Base-by-base conservation (phyloP, 1,284 basidiomycete genomes). In the Microbotryum scabiosae region DNA sequence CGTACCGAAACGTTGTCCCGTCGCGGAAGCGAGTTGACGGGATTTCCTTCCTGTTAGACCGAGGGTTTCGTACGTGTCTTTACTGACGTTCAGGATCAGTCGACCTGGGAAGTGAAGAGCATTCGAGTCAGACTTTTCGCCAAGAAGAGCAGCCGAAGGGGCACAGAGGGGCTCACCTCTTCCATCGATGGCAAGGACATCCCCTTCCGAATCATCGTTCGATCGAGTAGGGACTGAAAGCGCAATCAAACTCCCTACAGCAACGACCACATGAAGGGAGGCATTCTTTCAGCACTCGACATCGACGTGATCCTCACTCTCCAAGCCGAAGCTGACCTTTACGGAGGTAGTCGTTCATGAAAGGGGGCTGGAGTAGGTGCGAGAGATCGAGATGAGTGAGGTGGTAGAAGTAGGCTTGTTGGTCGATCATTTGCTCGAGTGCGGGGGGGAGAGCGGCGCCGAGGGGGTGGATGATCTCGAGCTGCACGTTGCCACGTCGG, bases 31-130 rank as follows among this genome's bases (percentile, higher is more conserved):
- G 16, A 41, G 36, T 41, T 41, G 36, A 41, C 36, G 36, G 14
- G 36, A 41, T 41, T 41, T 41, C 3, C 66, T 56, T 0, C 66
- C 66, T 4, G 66, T 55, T 7, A 67, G 28, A 5, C 66, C 66
- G 21, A 67, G 61, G 1, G 59, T 23, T 30, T 67, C 66, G 59
- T 67, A 67, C 5, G 66, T 65, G 36, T 59, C 54, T 20, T 67
- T 67, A 1, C 54, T 44, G 6, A 67, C 59, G 36, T 49, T 63
- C 3, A 67, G 44, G 14, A 67, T 25, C 14, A 67, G 59, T 12
- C 66, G 61, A 20, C 66, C 66, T 67, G 57, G 0, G 4, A 1
- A 8, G 14, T 3, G 8, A 5, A 1, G 2, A 8, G 26, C 21
- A 41, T 12, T 41, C 36, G 12, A 41, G 3, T 41, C 36, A 41